Evolutionary conservation across 345 rosid species (phyloP).

Genomic region (Tarenaya hassleriana): DNA sequence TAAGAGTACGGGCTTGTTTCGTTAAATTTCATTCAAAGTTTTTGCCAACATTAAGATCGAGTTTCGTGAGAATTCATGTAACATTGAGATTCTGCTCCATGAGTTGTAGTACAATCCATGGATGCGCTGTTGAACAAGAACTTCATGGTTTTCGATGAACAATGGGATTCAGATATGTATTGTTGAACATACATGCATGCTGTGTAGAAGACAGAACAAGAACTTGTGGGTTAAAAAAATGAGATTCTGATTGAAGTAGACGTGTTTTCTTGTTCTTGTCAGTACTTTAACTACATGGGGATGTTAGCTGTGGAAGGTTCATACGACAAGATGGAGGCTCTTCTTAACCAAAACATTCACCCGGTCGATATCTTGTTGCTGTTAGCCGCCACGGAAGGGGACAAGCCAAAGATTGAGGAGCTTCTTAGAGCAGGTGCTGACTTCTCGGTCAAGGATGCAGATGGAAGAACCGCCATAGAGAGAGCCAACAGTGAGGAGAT

Average conservation of each 20-base stretch:
- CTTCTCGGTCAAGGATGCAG: constrained; percentile 54
- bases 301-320: constrained; percentile 94
- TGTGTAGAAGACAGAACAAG: constrained; percentile 4
- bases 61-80: no score
- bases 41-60: no score
- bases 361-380: constrained; percentile 77
- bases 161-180: no score
- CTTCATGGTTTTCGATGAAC: no score
- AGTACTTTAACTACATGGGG: constrained; percentile 96
- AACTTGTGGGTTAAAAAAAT: neutral
- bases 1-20: no score
- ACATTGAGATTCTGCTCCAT: no score
- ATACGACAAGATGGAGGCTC: constrained; percentile 87
- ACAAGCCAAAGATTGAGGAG: constrained; percentile 84
- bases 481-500: constrained; percentile 52
- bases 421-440: constrained; percentile 72
- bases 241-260: no score
- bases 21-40: no score
- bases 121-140: no score
- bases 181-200: no score
- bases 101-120: no score
- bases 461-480: constrained; percentile 72
- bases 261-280: constrained; percentile 23
- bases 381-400: constrained; percentile 85
- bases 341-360: constrained; percentile 62